Evolutionary conservation across 2,329 filamentous ascomycete species (phyloP), one percentile per base, ranked within the genome.

Genomic region (Sporothrix luriei): DNA sequence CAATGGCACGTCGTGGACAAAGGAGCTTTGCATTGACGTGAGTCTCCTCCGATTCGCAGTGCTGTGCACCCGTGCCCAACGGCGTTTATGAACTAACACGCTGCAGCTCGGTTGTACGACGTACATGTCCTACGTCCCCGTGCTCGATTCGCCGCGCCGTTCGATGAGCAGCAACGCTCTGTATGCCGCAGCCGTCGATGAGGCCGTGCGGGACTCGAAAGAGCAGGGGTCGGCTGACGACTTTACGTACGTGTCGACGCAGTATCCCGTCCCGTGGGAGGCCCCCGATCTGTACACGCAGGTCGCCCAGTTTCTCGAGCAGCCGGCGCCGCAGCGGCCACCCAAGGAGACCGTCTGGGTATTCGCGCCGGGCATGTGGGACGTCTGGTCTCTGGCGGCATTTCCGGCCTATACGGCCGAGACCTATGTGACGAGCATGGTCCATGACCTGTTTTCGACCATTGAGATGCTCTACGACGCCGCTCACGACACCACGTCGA

Each of bases 361-460:
- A 16, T 83, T 87, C 68, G 82, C 79, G 11, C 81, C 85, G 68
- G 84, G 84, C n/a, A 81, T 81, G 40, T 86, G 84, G 84, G 84
- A 87, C 69, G 76, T 85, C 65, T 87, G 84, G 84, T 81, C 82
- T 13, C 75, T 86, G 21, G 80, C 84, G 0, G 78, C 83, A 2
- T 74, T 85, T 21, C 84, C 84, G 0, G 76, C 79, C 11, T 74
- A 76, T 10, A 73, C 77, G 0, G 80, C 81, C 11, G 78, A 80
- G 43, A 73, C 75, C 1, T 69, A 80, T 1, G 71, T 85, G 10
- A 79, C 79, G 49, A 73, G 75, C 4, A 77, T 82, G 40, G 75
- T 80, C 4, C 73, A 75, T 13, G 76, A 80, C 14, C 74, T 86
- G 0, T 82, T 86, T 69, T 73, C 78, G 0, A 80, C 84, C 71